Conservation (phyloP, 2,329 filamentous ascomycete species). For the Sporothrix euskadiensis region DNA sequence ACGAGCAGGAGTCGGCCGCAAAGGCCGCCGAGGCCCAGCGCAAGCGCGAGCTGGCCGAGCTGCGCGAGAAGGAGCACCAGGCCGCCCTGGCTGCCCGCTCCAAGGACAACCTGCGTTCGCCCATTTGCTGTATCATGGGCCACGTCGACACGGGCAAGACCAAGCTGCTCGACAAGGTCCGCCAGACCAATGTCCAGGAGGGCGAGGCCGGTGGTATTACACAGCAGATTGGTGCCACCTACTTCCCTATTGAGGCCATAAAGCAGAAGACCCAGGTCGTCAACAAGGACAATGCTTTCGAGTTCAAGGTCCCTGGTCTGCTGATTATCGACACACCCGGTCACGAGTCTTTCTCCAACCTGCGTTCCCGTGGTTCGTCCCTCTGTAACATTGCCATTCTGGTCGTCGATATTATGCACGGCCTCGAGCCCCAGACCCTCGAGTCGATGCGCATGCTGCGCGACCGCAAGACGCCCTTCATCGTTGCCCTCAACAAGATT, state of each 20-base stretch:
- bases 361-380: constrained; percentile 93
- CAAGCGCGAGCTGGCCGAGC: constrained; percentile 85
- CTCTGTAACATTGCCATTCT: constrained; percentile 99
- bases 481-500: constrained; percentile 99
- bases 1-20: constrained; percentile 73
- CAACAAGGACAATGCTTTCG: constrained; percentile 84
- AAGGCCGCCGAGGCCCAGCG: constrained; percentile 71
- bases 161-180: constrained; percentile 97
- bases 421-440: constrained; percentile 92
- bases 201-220: constrained; percentile 99
- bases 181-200: constrained; percentile 97
- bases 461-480: constrained; percentile 94
- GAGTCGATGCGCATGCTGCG: constrained; percentile 95
- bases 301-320: constrained; percentile 96
- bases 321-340: constrained; percentile 97
- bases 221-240: constrained; percentile 98
- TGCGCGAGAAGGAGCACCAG: constrained; percentile 86
- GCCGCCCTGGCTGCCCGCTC: constrained; percentile 88
- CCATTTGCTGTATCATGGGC: constrained; percentile 98
- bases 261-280: constrained; percentile 90
- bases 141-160: constrained; percentile 99
- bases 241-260: constrained; percentile 94
- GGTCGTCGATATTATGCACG: constrained; percentile 99
- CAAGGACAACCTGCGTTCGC: constrained; percentile 90
- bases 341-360: constrained; percentile 99